A percentile compares a stretch with the other conserved stretches of the same genome.
Evolutionary conservation across 2,329 filamentous ascomycete species (phyloP).

Genomic region (Fusarium sp.): DNA sequence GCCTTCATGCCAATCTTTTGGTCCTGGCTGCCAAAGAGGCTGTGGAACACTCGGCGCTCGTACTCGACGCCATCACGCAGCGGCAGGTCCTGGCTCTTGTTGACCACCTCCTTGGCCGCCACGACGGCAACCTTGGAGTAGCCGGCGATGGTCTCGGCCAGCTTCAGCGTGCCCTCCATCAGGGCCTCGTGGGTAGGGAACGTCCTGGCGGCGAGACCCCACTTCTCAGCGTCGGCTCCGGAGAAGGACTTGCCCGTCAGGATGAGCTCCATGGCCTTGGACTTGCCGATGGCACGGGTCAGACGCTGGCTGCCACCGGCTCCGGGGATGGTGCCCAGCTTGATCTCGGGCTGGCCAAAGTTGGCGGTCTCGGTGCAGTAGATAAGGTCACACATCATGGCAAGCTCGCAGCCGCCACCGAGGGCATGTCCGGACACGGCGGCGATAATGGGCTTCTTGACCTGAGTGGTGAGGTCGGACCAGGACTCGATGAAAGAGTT

Average conservation of each 20-base stretch:
- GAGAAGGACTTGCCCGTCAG: conserved; percentile 87
- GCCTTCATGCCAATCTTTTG: conserved; percentile 98
- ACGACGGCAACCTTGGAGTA: conserved; percentile 89
- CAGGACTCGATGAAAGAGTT: conserved; percentile 95
- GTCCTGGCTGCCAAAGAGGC: conserved; percentile 91
- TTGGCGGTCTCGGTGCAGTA: conserved; percentile 89
- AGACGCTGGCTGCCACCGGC: conserved; percentile 92
- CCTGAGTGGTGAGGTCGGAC: conserved; percentile 83
- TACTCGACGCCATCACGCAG: conserved; percentile 93
- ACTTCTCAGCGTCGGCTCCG: conserved; percentile 85
- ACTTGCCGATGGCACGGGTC: conserved; percentile 85
- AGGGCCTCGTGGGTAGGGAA: conserved; percentile 86
- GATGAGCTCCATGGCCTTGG: conserved; percentile 90
- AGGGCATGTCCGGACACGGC: conserved; percentile 96
- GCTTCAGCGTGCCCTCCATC: conserved; percentile 83
- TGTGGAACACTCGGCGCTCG: conserved; percentile 93
- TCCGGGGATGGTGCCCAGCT: conserved; percentile 91
- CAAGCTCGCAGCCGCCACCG: conserved; percentile 94
- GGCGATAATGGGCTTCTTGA: conserved; percentile 95
- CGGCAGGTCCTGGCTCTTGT: conserved; percentile 94
- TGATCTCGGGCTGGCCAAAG: conserved; percentile 98
- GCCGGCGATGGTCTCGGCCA: conserved; percentile 88
- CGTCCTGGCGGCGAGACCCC: conserved; percentile 88
- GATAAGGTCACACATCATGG: conserved; percentile 96
- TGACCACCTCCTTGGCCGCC: conserved; percentile 97